Percentiles rank a stretch among this genome's conserved stretches.
Conservation (phyloP, 495 filamentous ascomycete species). For the Aspergillus kassunensis region DNA sequence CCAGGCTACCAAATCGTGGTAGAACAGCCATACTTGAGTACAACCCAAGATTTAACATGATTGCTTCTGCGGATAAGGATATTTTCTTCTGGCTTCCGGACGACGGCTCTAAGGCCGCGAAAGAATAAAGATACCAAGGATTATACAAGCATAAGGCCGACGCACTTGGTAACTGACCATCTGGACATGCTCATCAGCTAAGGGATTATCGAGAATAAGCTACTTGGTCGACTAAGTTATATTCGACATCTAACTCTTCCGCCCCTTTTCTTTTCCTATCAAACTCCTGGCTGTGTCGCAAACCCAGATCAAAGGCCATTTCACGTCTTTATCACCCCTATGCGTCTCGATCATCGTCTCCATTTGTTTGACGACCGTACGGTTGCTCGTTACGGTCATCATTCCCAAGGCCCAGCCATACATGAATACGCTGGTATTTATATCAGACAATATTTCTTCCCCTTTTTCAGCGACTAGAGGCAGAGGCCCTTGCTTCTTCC, state of each 20-base stretch:
- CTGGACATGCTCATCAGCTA: neutral
- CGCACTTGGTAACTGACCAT: neutral
- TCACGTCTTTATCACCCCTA: slow-evolving; percentile 36
- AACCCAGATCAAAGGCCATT: slow-evolving; percentile 58
- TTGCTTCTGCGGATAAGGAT: slow-evolving; percentile 84
- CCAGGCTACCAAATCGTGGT: slow-evolving; percentile 60
- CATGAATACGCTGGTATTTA: slow-evolving; percentile 66
- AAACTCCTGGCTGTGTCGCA: slow-evolving; percentile 61
- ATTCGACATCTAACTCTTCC: slow-evolving; percentile 27
- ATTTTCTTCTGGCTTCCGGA: slow-evolving; percentile 84
- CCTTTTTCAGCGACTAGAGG: slow-evolving; percentile 39
- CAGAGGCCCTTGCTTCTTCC: slow-evolving; percentile 26
- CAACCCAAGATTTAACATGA: slow-evolving; percentile 85
- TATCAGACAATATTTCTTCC: slow-evolving; percentile 47
- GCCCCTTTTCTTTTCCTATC: slow-evolving; percentile 58
- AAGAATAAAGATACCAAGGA: slow-evolving; percentile 21
- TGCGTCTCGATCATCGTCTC: slow-evolving; percentile 47
- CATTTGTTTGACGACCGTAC: slow-evolving; percentile 59
- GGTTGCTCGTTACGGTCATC: slow-evolving; percentile 66
- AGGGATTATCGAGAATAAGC: neutral
- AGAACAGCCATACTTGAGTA: slow-evolving; percentile 73
- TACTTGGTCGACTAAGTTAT: neutral
- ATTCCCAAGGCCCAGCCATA: slow-evolving; percentile 59
- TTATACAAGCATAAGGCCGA: neutral
- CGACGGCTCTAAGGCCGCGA: slow-evolving; percentile 27